Base-by-base conservation (phyloP, 75 land plant genomes). In the Larix kaempferi region DNA sequence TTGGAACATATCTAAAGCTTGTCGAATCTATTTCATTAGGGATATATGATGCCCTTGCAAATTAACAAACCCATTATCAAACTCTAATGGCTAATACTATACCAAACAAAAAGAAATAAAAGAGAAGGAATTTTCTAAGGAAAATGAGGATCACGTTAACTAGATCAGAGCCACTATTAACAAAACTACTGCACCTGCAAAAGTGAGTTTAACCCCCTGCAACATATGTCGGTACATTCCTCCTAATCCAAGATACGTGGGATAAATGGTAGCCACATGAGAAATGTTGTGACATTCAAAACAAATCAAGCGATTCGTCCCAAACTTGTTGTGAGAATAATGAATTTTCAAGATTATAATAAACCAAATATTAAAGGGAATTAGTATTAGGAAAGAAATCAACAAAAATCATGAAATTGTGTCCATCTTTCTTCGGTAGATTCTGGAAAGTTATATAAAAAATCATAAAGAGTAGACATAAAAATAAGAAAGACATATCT, bases 181-280 rank as follows among this genome's bases (percentile, higher is more conserved):
- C 37, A 94, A 81, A 60, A 94, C 86, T 27, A 94, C 97, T 76
- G 91, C 92, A 44, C 88, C 92, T 57, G 97, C 92, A 63, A 92
- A 94, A 17, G 97, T 94, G 76, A 86, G 91, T 82, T 91, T 94
- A 39, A 88, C 88, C 13, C 97, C 97, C 35, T 83, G 88, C 65
- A 86, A 71, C 91, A 94, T 86, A 59, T 84, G 37, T 35, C 3
- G 37, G 37, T 35, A 35, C 3, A 35, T 35, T 35, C 37, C 37
- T 35, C 37, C 37, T 59, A 83, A 77, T 3, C 89, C 86, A 3
- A 94, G 83, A 81, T 76, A 90, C 13, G 92, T 78, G 0, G 92
- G 94, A 89, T 89, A 56, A 94, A 87, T 0, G 97, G 97, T 8
- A 94, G 83, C 12, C 91, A 92, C 37, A 35, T 35, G 37, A 35